Percentiles rank a stretch among this genome's conserved stretches.
These are phyloP conservation scores for Sporopachydermia quercuum DNA, from an alignment of 805 yeast species.

Conservation along the genomic window DNA sequence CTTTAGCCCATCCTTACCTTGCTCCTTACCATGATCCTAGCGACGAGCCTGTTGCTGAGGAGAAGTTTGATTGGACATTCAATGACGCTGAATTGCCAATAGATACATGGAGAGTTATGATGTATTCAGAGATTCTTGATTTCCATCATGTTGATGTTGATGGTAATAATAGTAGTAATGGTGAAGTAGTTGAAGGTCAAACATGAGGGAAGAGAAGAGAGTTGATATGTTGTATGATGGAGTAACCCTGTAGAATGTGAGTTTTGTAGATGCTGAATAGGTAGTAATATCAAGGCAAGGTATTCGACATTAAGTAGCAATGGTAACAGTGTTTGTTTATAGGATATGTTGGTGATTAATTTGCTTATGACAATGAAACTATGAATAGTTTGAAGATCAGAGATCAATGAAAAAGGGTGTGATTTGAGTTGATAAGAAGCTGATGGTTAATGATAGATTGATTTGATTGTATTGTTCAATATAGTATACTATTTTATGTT, in stretches of 20 bases:
- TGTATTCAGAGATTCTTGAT: slow-evolving; percentile 93
- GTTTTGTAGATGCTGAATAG: no score
- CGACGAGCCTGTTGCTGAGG: slow-evolving; percentile 91
- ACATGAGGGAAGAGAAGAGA: neutral
- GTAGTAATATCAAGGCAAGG: neutral
- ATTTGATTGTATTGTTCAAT: no score
- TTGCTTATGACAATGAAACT: no score
- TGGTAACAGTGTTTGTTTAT: no score
- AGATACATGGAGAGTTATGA: slow-evolving; percentile 98
- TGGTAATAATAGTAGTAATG: slow-evolving; percentile 2
- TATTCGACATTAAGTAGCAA: no score
- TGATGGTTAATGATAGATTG: no score
- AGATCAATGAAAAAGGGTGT: no score
- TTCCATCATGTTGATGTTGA: slow-evolving; percentile 73
- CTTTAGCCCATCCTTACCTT: slow-evolving; percentile 79
- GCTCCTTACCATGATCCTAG: slow-evolving; percentile 94
- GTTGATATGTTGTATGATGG: neutral
- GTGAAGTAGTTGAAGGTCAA: neutral
- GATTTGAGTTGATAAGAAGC: no score
- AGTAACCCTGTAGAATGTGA: no score
- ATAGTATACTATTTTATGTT: no score
- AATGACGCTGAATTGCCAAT: slow-evolving; percentile 96
- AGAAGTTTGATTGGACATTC: slow-evolving; percentile 94
- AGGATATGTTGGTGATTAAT: no score
- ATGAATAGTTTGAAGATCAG: no score